These are phyloP conservation scores for Diplosphaera chodatii DNA, from an alignment of 139 green algal genomes.

Conservation along the genomic window DNA sequence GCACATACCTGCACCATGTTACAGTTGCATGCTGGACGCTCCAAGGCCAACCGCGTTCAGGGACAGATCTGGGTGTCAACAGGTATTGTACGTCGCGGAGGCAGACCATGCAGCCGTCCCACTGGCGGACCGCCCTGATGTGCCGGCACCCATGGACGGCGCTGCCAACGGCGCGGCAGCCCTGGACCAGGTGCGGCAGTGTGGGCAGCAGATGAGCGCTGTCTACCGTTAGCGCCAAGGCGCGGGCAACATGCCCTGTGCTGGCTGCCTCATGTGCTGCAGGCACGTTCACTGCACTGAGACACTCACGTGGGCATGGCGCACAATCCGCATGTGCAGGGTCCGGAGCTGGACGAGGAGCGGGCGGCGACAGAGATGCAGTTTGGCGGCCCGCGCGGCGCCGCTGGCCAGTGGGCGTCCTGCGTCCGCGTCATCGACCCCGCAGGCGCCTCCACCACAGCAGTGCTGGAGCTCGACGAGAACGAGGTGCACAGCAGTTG, in stretches of 20 bases:
- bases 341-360: conserved; percentile 65
- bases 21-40: too few relatives aligned
- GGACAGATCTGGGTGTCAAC: too few relatives aligned
- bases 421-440: conserved; percentile 88
- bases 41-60: too few relatives aligned
- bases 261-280: too few relatives aligned
- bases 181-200: neutral
- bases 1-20: too few relatives aligned
- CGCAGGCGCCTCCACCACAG: conserved; percentile 32
- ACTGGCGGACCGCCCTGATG: conserved; percentile 45
- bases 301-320: too few relatives aligned
- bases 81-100: conserved; percentile 63
- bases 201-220: too few relatives aligned
- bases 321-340: too few relatives aligned
- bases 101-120: conserved; percentile 69
- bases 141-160: conserved; percentile 29
- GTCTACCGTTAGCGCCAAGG: too few relatives aligned
- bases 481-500: conserved; percentile 77
- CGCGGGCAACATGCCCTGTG: too few relatives aligned
- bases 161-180: conserved; percentile 15
- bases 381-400: conserved; percentile 65
- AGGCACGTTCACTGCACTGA: too few relatives aligned
- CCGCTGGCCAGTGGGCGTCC: conserved; percentile 76
- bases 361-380: conserved; percentile 64
- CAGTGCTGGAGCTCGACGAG: conserved; percentile 67